phyloP scores from a whole-genome alignment of 164 flowering plant genomes.

The Taxillus chinensis region DNA sequence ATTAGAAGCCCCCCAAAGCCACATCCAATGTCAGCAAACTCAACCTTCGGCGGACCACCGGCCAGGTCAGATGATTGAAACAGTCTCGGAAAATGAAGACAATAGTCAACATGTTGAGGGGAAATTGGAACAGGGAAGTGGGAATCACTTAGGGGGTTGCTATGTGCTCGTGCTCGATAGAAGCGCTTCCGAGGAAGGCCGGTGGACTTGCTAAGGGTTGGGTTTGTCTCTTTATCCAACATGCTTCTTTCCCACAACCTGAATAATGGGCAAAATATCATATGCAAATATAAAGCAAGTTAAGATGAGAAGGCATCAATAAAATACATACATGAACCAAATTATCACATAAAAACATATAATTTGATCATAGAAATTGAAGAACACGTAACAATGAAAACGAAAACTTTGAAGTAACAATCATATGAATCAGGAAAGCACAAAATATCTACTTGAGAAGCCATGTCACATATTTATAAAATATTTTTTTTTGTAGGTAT shows the following conservation, averaged over 20 bases:
- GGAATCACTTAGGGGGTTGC: slow-evolving; percentile 91
- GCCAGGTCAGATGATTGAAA: slow-evolving; percentile 25
- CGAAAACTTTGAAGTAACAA: too few species aligned
- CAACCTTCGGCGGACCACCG: slow-evolving; percentile 27
- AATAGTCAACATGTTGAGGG: slow-evolving; percentile 53
- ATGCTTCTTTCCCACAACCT: slow-evolving; percentile 13
- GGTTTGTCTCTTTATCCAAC: slow-evolving; percentile 26
- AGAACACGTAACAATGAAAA: too few species aligned
- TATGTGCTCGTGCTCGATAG: slow-evolving; percentile 89
- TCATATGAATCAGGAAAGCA: too few species aligned
- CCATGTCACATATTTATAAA: too few species aligned
- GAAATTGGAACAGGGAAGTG: slow-evolving; percentile 82
- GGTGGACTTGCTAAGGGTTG: slow-evolving; percentile 37
- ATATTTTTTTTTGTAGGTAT: too few species aligned
- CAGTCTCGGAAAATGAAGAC: slow-evolving; percentile 58
- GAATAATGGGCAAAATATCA: background rate
- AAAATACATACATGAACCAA: too few species aligned
- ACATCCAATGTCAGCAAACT: slow-evolving; percentile 90
- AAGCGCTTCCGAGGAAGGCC: slow-evolving; percentile 87
- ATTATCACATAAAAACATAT: too few species aligned
- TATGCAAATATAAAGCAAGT: too few species aligned
- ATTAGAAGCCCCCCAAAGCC: slow-evolving; percentile 92
- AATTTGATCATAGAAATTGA: too few species aligned
- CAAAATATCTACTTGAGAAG: too few species aligned
- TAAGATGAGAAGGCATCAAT: too few species aligned